These are phyloP conservation scores for Phytophthora pisi DNA, from an alignment of 352 stramenopile genomes.

Conservation along the genomic window DNA sequence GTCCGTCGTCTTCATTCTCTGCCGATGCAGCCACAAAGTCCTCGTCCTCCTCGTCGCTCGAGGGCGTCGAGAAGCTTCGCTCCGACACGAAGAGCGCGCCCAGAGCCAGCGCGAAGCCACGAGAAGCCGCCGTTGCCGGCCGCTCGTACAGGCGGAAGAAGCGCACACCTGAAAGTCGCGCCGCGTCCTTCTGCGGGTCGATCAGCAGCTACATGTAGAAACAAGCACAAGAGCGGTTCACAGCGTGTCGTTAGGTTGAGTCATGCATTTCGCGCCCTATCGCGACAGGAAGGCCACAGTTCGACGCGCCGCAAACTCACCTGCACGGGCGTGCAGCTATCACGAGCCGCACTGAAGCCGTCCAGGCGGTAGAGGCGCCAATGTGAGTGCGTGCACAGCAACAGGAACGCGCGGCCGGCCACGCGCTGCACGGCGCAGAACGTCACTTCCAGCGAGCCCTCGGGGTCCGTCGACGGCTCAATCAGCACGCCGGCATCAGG, in stretches of 20 bases:
- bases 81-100: conserved; percentile 61
- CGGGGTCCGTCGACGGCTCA: conserved; percentile 9
- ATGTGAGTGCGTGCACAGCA: conserved; percentile 56
- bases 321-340: conserved; percentile 55
- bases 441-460: conserved; percentile 51
- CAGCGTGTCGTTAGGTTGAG: conserved; percentile 14
- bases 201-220: conserved; percentile 53
- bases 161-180: conserved; percentile 51
- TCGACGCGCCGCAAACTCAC: conserved; percentile 26
- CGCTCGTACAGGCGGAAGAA: conserved; percentile 69
- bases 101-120: conserved; percentile 22
- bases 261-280: not conserved
- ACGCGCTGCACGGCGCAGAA: conserved; percentile 74
- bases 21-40: conserved; percentile 38
- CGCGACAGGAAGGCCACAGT: not conserved
- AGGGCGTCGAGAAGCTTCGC: conserved; percentile 11
- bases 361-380: conserved; percentile 74
- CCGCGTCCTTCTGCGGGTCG: conserved; percentile 48
- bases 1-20: conserved; percentile 35
- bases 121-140: not conserved
- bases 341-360: conserved; percentile 42
- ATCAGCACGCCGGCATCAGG: conserved; percentile 10
- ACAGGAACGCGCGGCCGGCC: conserved; percentile 49
- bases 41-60: conserved; percentile 41
- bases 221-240: conserved; percentile 3